Conservation (phyloP, 176 grass and related monocot species). For the Juncus inflexus region DNA sequence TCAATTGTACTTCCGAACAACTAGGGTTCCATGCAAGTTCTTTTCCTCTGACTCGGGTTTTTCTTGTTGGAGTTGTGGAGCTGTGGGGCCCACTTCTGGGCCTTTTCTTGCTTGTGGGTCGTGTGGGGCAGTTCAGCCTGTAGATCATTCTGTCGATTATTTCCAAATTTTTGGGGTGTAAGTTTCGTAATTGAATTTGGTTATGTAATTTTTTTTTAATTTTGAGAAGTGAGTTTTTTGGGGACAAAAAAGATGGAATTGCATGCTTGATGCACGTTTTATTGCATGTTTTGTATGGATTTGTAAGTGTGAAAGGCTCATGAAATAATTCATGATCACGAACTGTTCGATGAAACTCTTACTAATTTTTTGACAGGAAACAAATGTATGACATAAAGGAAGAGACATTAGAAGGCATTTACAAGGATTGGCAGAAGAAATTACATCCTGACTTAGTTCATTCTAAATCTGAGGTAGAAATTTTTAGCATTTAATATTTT, state of each 20-base stretch:
- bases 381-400: conserved; percentile 45
- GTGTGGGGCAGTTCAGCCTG: conserved; percentile 74
- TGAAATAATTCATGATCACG: neutral
- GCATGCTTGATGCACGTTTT: neutral
- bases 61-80: conserved; percentile 75
- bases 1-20: conserved; percentile 21
- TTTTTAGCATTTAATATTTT: neutral
- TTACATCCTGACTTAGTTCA: conserved; percentile 92
- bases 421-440: conserved; percentile 99
- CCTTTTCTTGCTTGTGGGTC: conserved; percentile 73
- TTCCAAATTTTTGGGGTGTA: conserved; percentile 88
- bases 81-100: conserved; percentile 11
- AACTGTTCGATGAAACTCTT: conserved; percentile 8
- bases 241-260: neutral
- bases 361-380: conserved; percentile 32
- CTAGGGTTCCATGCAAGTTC: neutral
- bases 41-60: conserved; percentile 15
- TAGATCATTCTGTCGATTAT: conserved; percentile 60
- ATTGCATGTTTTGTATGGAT: neutral
- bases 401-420: conserved; percentile 62
- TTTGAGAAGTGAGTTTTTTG: no score
- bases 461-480: conserved; percentile 79
- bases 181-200: conserved; percentile 24
- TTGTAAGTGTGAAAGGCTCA: neutral
- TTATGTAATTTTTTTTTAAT: neutral